Percentiles rank a stretch among this genome's conserved stretches.
These are phyloP conservation scores for Paxillus involutus DNA, from an alignment of 768 basidiomycete genomes.

Conservation along the genomic window DNA sequence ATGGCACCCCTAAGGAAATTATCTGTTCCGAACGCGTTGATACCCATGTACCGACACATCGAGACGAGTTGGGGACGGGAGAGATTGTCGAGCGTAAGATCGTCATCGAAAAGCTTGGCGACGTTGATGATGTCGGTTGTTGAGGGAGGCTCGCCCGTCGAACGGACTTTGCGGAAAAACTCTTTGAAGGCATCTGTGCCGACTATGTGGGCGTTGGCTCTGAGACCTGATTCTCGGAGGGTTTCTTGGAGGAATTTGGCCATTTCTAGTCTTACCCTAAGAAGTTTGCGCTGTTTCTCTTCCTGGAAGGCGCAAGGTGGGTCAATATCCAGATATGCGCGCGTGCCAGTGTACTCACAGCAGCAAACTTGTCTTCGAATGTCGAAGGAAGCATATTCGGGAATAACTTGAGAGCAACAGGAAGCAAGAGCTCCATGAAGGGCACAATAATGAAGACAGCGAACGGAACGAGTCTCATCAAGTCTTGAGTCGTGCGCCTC, in stretches of 20 bases:
- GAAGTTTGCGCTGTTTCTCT: conserved; percentile 94
- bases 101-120: conserved; percentile 96
- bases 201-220: conserved; percentile 90
- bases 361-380: conserved; percentile 95
- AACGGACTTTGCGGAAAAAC: conserved; percentile 98
- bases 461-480: conserved; percentile 92
- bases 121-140: conserved; percentile 88
- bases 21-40: conserved; percentile 98
- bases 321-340: conserved; percentile 1
- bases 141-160: conserved; percentile 93
- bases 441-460: conserved; percentile 93
- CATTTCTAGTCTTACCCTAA: conserved; percentile 95
- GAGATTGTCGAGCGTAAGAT: conserved; percentile 96
- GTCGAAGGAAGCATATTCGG: conserved; percentile 99
- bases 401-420: conserved; percentile 95
- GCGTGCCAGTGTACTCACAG: conserved; percentile 46
- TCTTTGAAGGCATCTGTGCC: conserved; percentile 97
- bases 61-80: conserved; percentile 97
- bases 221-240: conserved; percentile 88
- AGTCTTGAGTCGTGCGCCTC: conserved; percentile 89
- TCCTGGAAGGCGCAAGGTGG: conserved; percentile 50
- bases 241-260: conserved; percentile 99
- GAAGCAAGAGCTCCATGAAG: conserved; percentile 97
- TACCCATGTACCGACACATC: conserved; percentile 96
- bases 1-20: conserved; percentile 95